Conservation (phyloP, 179 eudicot genomes). For the Silene noctiflora region DNA sequence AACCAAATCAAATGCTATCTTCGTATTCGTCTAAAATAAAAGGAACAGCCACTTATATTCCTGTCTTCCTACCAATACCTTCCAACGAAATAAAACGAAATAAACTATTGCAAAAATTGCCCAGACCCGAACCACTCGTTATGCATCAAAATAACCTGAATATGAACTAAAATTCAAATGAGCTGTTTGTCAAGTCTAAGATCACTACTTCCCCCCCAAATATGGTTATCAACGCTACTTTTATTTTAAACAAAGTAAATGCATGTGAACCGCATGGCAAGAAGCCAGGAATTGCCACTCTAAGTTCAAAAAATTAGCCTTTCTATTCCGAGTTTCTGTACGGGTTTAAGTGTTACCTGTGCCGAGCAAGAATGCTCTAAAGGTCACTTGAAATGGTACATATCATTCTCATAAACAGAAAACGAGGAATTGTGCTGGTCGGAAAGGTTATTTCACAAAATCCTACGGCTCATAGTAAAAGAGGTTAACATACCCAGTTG, state of each 20-base stretch:
- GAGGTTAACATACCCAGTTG: slow-evolving; percentile 42
- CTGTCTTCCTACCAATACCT: not conserved
- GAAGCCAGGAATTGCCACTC: not conserved
- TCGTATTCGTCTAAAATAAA: not conserved
- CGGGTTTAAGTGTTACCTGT: no score
- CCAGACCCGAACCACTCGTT: no score
- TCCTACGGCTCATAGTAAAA: not conserved
- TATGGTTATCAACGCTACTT: no score
- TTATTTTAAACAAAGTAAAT: no score
- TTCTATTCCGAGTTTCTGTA: not conserved
- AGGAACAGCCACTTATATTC: not conserved
- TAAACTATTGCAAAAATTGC: not conserved
- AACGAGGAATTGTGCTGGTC: not conserved
- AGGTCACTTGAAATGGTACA: not conserved
- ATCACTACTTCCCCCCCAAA: no score
- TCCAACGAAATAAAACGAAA: not conserved
- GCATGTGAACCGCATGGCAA: not conserved
- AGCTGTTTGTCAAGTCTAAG: no score
- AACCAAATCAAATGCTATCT: no score
- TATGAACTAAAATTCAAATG: not conserved
- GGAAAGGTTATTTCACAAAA: not conserved
- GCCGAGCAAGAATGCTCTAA: not conserved
- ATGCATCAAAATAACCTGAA: not conserved
- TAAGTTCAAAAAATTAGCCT: not conserved
- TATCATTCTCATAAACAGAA: not conserved